Percentiles rank a stretch among this genome's conserved stretches.
These are phyloP conservation scores for Datisca glomerata DNA, from an alignment of 306 rosid genomes.

Conservation along the genomic window DNA sequence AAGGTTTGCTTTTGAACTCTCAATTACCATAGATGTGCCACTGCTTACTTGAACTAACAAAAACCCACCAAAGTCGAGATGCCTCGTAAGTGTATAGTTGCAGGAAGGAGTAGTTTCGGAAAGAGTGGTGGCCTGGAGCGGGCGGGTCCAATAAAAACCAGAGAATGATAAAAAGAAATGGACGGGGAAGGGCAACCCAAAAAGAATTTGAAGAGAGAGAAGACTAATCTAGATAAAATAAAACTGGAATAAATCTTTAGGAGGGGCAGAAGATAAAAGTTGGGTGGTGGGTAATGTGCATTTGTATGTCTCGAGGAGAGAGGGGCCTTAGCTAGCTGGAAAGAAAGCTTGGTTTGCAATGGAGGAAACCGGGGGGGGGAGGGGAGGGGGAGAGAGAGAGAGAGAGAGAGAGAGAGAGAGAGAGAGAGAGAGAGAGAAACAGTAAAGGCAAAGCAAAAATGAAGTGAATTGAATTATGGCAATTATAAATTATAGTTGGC, in stretches of 20 bases:
- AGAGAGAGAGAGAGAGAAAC: slow-evolving; percentile 27
- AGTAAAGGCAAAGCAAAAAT: slow-evolving; percentile 53
- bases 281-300: slow-evolving; percentile 40
- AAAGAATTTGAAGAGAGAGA: slow-evolving; percentile 17
- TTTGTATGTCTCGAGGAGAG: slow-evolving; percentile 19
- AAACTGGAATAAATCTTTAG: slow-evolving; percentile 11
- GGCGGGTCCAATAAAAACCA: slow-evolving; percentile 38
- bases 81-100: slow-evolving; percentile 21
- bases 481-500: slow-evolving; percentile 31
- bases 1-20: slow-evolving; percentile 35
- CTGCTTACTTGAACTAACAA: slow-evolving; percentile 29
- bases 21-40: slow-evolving; percentile 46
- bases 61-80: slow-evolving; percentile 53
- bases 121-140: slow-evolving; percentile 27
- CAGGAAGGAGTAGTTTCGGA: slow-evolving; percentile 23
- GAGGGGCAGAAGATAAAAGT: slow-evolving; percentile 24
- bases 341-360: slow-evolving; percentile 65
- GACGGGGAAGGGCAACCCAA: slow-evolving; percentile 39
- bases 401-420: slow-evolving; percentile 24
- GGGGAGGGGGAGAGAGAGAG: slow-evolving; percentile 19
- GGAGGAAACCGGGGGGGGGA: slow-evolving; percentile 47
- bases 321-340: slow-evolving; percentile 47
- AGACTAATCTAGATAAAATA: slow-evolving; percentile 4
- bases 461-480: slow-evolving; percentile 25
- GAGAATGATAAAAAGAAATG: slow-evolving; percentile 12